phyloP scores from a whole-genome alignment of 176 grass and related monocot genomes.

The Panicum miliaceum region DNA sequence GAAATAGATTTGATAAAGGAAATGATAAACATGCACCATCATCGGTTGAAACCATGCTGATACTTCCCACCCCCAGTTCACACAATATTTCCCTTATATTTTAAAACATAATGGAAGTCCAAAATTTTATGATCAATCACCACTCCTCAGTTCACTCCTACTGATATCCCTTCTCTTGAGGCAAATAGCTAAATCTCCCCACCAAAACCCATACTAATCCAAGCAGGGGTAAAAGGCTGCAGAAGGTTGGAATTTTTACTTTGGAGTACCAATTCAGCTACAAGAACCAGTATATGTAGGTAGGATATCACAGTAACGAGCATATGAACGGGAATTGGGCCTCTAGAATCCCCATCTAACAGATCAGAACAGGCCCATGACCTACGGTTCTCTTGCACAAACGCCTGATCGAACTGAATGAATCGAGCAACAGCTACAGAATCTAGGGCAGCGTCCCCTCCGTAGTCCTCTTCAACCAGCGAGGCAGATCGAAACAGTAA shows the following conservation, averaged over 20 bases:
- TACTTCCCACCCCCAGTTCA: background rate
- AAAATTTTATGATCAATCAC: background rate
- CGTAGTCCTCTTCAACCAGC: background rate
- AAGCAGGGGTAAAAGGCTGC: background rate
- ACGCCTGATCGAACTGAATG: conserved; percentile 38
- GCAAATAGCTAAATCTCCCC: background rate
- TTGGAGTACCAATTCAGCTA: background rate
- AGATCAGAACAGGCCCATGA: conserved; percentile 30
- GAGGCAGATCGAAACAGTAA: conserved; percentile 25
- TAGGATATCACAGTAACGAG: background rate
- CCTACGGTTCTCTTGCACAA: background rate
- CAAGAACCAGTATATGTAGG: background rate
- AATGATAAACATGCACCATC: background rate
- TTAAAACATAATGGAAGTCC: conserved; percentile 6
- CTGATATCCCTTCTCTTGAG: background rate
- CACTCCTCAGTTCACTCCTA: background rate
- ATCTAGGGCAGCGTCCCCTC: background rate
- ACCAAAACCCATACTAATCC: background rate
- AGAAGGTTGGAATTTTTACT: background rate
- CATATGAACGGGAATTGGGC: conserved; percentile 1
- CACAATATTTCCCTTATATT: conserved; percentile 1
- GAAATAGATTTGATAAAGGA: conserved; percentile 12
- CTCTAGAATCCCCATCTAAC: background rate
- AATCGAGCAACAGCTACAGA: conserved; percentile 8
- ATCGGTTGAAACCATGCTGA: background rate